These are phyloP conservation scores for Cladophialophora yegresii DNA, from an alignment of 2,329 filamentous ascomycete genomes.

Conservation along the genomic window DNA sequence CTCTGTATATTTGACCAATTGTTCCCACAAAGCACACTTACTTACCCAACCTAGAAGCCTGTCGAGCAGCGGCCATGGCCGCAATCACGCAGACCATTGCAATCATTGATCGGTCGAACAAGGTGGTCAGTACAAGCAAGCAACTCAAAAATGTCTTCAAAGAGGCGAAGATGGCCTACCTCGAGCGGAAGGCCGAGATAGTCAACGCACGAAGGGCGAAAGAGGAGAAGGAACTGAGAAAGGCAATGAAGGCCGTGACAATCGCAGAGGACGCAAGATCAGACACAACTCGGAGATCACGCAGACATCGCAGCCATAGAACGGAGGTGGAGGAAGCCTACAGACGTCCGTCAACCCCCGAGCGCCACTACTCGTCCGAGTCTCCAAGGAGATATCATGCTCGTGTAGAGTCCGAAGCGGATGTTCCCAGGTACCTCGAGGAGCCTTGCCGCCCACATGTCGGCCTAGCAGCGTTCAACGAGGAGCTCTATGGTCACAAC, in stretches of 20 bases:
- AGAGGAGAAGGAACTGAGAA: conserved; percentile 61
- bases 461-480: conserved; percentile 35
- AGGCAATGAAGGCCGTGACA: conserved; percentile 54
- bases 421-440: background rate
- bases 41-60: background rate
- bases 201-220: conserved; percentile 67
- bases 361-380: conserved; percentile 22
- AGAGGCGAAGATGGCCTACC: conserved; percentile 84
- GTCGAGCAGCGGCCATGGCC: conserved; percentile 31
- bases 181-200: conserved; percentile 81
- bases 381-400: conserved; percentile 14
- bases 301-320: conserved; percentile 34
- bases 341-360: conserved; percentile 17
- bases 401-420: background rate
- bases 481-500: conserved; percentile 31
- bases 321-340: conserved; percentile 36
- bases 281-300: conserved; percentile 45
- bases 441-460: conserved; percentile 1
- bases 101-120: conserved; percentile 87
- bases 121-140: conserved; percentile 88
- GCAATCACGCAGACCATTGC: conserved; percentile 72
- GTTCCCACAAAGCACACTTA: background rate
- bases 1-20: background rate
- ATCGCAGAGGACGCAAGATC: conserved; percentile 52
- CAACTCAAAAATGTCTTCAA: conserved; percentile 88